Conservation (phyloP, 2,329 filamentous ascomycete genomes). For the Alternaria viburni region DNA sequence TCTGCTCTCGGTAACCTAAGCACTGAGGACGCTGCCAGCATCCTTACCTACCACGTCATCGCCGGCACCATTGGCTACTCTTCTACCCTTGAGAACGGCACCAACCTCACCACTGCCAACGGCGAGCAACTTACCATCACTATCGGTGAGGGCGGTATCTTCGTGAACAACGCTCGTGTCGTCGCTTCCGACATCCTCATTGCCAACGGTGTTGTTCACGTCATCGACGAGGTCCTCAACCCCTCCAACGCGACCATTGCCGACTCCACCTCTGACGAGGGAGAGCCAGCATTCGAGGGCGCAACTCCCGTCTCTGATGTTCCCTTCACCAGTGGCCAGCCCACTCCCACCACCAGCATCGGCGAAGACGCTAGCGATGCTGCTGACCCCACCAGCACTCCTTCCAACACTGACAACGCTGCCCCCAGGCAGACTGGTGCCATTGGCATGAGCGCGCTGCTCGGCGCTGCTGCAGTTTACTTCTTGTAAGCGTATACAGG, state of each 20-base stretch:
- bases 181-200: slow-evolving; percentile 52
- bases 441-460: slow-evolving; percentile 55
- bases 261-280: slow-evolving; percentile 52
- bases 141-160: slow-evolving; percentile 44
- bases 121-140: slow-evolving; percentile 52
- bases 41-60: slow-evolving; percentile 71
- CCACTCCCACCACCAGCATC: slow-evolving; percentile 53
- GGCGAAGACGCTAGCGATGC: slow-evolving; percentile 43
- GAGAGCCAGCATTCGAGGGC: slow-evolving; percentile 59
- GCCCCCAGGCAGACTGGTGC: slow-evolving; percentile 47
- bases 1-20: slow-evolving; percentile 58
- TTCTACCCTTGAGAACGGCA: slow-evolving; percentile 51
- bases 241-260: slow-evolving; percentile 55
- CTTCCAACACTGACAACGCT: slow-evolving; percentile 21
- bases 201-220: slow-evolving; percentile 57
- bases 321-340: slow-evolving; percentile 64
- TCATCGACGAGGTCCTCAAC: slow-evolving; percentile 66
- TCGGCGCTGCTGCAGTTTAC: slow-evolving; percentile 53
- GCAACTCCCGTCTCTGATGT: slow-evolving; percentile 56
- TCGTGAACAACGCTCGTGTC: slow-evolving; percentile 54
- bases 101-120: slow-evolving; percentile 44
- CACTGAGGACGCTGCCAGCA: slow-evolving; percentile 54
- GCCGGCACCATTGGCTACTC: slow-evolving; percentile 63
- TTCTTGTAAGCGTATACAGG: slow-evolving; percentile 16
- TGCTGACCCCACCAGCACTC: slow-evolving; percentile 25